A percentile compares a stretch with the other conserved stretches of the same genome.
Evolutionary conservation across 1,284 basidiomycete genomes (phyloP).

Genomic region (Boletus smithii): DNA sequence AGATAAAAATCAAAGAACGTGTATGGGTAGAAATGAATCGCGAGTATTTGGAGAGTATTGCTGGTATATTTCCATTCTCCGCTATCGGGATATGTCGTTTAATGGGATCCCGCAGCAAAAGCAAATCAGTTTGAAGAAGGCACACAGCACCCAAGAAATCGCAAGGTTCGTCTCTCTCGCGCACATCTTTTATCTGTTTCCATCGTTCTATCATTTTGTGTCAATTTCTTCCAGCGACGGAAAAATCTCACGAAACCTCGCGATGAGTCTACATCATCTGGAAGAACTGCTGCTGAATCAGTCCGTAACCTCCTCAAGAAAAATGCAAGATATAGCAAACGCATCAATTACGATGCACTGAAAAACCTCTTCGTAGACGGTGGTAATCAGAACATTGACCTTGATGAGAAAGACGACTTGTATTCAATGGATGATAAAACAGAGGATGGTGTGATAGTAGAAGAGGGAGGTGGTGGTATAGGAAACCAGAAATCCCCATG

Average conservation of each 20-base stretch:
- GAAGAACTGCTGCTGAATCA: conserved; percentile 75
- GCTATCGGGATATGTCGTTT: conserved; percentile 37
- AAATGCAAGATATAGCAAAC: conserved; percentile 79
- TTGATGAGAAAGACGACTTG: conserved; percentile 39
- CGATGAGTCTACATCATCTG: conserved; percentile 69
- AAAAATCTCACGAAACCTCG: conserved; percentile 67
- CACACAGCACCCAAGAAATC: conserved; percentile 50
- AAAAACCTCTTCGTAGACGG: conserved; percentile 69
- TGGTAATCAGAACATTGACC: conserved; percentile 33
- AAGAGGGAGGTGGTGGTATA: conserved; percentile 43
- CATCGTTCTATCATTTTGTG: conserved; percentile 6
- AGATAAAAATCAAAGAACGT: conserved; percentile 87
- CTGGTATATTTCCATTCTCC: conserved; percentile 51
- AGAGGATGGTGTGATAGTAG: conserved; percentile 45
- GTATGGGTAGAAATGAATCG: conserved; percentile 97
- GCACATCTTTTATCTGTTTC: conserved; percentile 24
- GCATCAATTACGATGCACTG: conserved; percentile 87
- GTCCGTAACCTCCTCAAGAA: conserved; percentile 79
- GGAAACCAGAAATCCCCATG: conserved; percentile 14
- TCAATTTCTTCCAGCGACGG: conserved; percentile 47
- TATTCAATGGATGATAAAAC: conserved; percentile 49
- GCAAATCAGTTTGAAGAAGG: conserved; percentile 55
- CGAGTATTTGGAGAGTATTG: conserved; percentile 89
- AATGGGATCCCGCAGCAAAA: conserved; percentile 57
- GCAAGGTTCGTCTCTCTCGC: conserved; percentile 67